Percentiles rank a stretch among this genome's conserved stretches.
These are phyloP conservation scores for Tetrahymena thermophila DNA, from an alignment of 73 alveolate species.

Conservation along the genomic window DNA sequence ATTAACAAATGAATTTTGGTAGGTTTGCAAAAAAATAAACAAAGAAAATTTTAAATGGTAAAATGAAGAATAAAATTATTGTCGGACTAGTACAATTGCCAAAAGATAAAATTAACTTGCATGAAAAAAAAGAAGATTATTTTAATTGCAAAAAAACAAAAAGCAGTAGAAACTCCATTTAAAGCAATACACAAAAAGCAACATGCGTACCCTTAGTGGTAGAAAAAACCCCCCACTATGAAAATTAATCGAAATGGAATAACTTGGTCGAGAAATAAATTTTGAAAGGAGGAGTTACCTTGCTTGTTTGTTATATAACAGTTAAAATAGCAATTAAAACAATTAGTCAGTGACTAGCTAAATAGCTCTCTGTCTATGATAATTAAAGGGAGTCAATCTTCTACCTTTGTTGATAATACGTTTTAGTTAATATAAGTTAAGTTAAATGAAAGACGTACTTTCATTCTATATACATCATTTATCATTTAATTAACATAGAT, in stretches of 20 bases:
- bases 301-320: no score
- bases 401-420: not conserved
- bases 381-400: not conserved
- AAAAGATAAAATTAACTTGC: not conserved
- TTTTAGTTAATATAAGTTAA: not conserved
- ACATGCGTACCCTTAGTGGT: not conserved
- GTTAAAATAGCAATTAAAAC: not conserved
- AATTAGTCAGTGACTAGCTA: not conserved
- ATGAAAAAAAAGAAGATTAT: not conserved
- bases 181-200: not conserved
- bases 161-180: not conserved
- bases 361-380: not conserved
- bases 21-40: not conserved
- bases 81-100: not conserved
- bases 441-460: not conserved
- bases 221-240: not conserved
- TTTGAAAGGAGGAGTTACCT: not conserved
- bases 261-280: not conserved
- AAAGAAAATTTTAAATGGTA: not conserved
- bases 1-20: not conserved
- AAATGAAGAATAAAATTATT: not conserved
- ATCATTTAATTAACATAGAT: not conserved
- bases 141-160: not conserved
- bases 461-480: not conserved
- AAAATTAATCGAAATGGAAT: no score